Evolutionary conservation across 495 filamentous ascomycete genomes (phyloP).

Genomic region (Neurospora sp.): DNA sequence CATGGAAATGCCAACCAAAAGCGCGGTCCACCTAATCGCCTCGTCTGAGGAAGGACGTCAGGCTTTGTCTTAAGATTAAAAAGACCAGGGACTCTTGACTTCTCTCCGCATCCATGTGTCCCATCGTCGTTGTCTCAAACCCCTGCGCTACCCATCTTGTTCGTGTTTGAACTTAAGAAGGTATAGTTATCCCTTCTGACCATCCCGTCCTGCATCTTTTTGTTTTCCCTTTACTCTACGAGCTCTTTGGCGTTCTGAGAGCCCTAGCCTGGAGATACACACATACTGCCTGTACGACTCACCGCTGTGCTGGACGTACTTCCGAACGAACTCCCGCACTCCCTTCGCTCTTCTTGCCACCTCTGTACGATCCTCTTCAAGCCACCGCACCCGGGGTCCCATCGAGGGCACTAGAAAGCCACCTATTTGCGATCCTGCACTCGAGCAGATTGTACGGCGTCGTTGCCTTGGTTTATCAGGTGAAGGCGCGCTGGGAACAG

Average conservation of each 20-base stretch:
- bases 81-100: slow-evolving; percentile 19
- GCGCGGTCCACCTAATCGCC: slow-evolving; percentile 17
- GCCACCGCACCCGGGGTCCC: slow-evolving; percentile 13
- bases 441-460: slow-evolving; percentile 12
- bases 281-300: slow-evolving; percentile 14
- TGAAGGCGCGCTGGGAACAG: slow-evolving; percentile 4
- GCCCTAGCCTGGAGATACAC: slow-evolving; percentile 3
- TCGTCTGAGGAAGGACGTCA: slow-evolving; percentile 11
- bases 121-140: slow-evolving; percentile 25
- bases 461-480: slow-evolving; percentile 7
- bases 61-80: slow-evolving; percentile 13
- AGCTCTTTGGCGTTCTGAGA: neutral
- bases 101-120: slow-evolving; percentile 20
- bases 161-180: slow-evolving; percentile 18
- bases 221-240: slow-evolving; percentile 1
- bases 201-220: neutral
- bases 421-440: slow-evolving; percentile 15
- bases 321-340: slow-evolving; percentile 1
- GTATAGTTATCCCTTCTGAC: slow-evolving; percentile 13
- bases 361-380: slow-evolving; percentile 18
- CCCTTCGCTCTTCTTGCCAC: slow-evolving; percentile 6
- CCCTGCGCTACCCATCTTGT: slow-evolving; percentile 19
- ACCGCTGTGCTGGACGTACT: slow-evolving; percentile 6
- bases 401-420: slow-evolving; percentile 15
- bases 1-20: slow-evolving; percentile 5